A percentile compares a stretch with the other conserved stretches of the same genome.
phyloP scores from a whole-genome alignment of 1,284 basidiomycete genomes.

The Sanguinoderma infundibulare region DNA sequence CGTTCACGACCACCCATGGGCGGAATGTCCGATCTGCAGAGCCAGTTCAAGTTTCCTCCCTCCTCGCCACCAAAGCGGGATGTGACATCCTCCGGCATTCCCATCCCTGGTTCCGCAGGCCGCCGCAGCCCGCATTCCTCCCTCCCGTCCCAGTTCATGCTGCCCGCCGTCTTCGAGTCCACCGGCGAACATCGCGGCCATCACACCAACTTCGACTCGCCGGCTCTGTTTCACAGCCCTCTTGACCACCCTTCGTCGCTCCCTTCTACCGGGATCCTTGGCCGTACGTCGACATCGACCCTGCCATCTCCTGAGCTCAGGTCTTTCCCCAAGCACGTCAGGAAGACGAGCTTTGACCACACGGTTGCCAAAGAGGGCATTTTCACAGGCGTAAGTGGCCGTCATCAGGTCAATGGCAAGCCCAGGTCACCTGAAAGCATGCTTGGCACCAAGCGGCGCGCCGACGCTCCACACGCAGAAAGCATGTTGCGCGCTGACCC shows the following conservation, averaged over 20 bases:
- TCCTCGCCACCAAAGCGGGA: constrained; percentile 37
- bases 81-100: constrained; percentile 47
- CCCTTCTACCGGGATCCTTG: constrained; percentile 61
- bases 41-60: constrained; percentile 40
- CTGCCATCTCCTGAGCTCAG: constrained; percentile 49
- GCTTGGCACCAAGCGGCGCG: constrained; percentile 73
- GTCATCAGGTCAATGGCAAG: constrained; percentile 81
- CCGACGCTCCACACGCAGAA: constrained; percentile 75
- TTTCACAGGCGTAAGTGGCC: constrained; percentile 58
- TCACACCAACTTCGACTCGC: constrained; percentile 32
- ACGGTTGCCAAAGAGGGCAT: constrained; percentile 75
- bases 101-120: constrained; percentile 55
- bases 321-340: constrained; percentile 79
- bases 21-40: constrained; percentile 39
- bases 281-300: constrained; percentile 45
- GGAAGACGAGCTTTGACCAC: constrained; percentile 93
- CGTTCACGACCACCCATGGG: constrained; percentile 68
- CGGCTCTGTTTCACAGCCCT: constrained; percentile 54
- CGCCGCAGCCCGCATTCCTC: constrained; percentile 53
- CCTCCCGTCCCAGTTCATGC: constrained; percentile 26
- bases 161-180: constrained; percentile 63
- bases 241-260: constrained; percentile 68
- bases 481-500: constrained; percentile 79
- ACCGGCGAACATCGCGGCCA: constrained; percentile 29
- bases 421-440: constrained; percentile 65